Conservation (phyloP, 129 eudicot species). For the Flaveria linearis region DNA sequence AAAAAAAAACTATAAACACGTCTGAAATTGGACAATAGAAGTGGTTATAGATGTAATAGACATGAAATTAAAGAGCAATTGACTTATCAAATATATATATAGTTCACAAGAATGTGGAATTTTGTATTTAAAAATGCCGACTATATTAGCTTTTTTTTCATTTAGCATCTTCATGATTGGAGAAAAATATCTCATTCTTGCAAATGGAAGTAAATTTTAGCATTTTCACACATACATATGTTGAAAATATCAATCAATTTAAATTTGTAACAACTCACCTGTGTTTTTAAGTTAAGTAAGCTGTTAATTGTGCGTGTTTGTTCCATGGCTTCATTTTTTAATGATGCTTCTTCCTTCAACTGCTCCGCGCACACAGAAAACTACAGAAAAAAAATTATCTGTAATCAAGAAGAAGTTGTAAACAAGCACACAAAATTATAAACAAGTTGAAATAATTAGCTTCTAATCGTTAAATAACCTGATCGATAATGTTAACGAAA, state of each 20-base stretch:
- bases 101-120: constrained; percentile 1
- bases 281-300: constrained; percentile 57
- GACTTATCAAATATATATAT: neutral
- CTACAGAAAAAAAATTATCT: constrained; percentile 29
- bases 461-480: constrained; percentile 44
- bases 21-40: neutral
- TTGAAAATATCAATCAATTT: neutral
- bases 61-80: neutral
- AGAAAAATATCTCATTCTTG: constrained; percentile 5
- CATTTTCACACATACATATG: neutral
- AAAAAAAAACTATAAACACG: neutral
- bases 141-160: neutral
- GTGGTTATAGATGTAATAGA: neutral
- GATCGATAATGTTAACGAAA: constrained; percentile 39
- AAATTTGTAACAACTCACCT: constrained; percentile 35
- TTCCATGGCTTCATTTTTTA: constrained; percentile 58
- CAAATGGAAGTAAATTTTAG: neutral
- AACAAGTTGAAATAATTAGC: neutral
- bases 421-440: neutral
- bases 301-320: constrained; percentile 40
- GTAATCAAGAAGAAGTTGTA: constrained; percentile 10
- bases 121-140: neutral
- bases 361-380: constrained; percentile 57
- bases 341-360: constrained; percentile 50
- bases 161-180: neutral